Base-by-base conservation (phyloP, 2,329 filamentous ascomycete genomes). In the Amylocarpus encephaloides region DNA sequence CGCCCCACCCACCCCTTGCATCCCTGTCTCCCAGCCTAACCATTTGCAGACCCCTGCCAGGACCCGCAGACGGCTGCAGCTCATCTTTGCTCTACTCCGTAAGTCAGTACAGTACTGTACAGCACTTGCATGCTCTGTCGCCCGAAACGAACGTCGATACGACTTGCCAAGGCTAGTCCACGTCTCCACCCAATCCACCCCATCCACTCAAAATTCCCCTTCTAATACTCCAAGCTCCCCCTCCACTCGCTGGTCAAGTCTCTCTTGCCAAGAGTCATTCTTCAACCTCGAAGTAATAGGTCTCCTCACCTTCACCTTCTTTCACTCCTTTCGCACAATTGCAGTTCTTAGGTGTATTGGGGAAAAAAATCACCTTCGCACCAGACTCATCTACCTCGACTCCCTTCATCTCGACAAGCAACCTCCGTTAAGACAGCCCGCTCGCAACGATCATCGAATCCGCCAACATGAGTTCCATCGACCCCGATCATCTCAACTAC, bases 401-500 rank as follows among this genome's bases (percentile, higher is more conserved):
- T 41, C 15, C 10, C 16, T 15, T 13, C n/a, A n/a, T 19, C 39
- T 45, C 40, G 18, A 50, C 43, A 15, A 36, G 13, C 12, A 3
- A 11, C 29, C 26, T 32, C 30, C 7, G 18, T 43, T 30, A 18
- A 12, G 3, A 13, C n/a, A 39, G 16, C 34, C 26, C 36, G 15
- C 34, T 29, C 43, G 35, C 45, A 7, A 6, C 39, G 44, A 44
- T 43, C 48, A 53, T 15, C 32, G 29, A 33, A 47, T 40, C 22
- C 41, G 33, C 19, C 41, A 54, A 43, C 15, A 58, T 59, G 57
- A 65, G 70, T 46, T 67, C 66, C 54, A 59, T 70, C 63, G 67
- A 75, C 57, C 68, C 72, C 55, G 69, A 75, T 59, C 59, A 61
- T 38, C 64, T 73, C 50, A 65, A 72, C 62, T 77, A 77, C 59